phyloP scores from a whole-genome alignment of 1,284 basidiomycete species.

The Moesziomyces globuligerus region DNA sequence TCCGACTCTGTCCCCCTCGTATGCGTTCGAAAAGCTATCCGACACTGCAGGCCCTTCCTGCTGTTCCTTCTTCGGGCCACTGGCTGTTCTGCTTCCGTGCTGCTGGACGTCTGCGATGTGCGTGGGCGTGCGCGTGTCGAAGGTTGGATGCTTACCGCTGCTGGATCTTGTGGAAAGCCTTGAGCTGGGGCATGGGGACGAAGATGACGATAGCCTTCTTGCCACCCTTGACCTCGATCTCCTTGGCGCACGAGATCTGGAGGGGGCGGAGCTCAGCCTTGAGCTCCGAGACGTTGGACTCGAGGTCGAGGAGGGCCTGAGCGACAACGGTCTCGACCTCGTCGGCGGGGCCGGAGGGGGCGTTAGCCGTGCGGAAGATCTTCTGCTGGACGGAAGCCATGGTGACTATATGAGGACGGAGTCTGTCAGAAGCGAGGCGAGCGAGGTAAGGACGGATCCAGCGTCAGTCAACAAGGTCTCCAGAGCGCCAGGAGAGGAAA shows the following conservation, averaged over 20 bases:
- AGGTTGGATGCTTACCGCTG: constrained; percentile 78
- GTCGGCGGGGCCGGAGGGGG: constrained; percentile 85
- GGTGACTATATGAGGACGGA: constrained; percentile 45
- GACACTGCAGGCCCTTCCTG: too few species aligned
- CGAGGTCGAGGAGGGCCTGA: constrained; percentile 96
- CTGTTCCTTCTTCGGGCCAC: too few species aligned
- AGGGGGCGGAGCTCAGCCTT: constrained; percentile 93
- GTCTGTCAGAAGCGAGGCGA: constrained; percentile 12
- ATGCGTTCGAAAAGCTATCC: too few species aligned
- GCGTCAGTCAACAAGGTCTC: constrained; percentile 20
- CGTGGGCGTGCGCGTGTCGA: constrained; percentile 7
- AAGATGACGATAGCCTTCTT: constrained; percentile 99
- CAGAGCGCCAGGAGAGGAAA: too few species aligned
- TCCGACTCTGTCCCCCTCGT: too few species aligned
- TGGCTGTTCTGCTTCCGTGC: neutral
- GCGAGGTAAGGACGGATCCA: neutral
- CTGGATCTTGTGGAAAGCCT: constrained; percentile 99
- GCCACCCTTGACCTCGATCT: constrained; percentile 94
- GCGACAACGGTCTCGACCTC: constrained; percentile 93
- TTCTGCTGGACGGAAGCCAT: constrained; percentile 72
- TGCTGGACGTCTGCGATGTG: constrained; percentile 5
- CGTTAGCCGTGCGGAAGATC: constrained; percentile 93
- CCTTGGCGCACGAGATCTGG: constrained; percentile 96
- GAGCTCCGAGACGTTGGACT: constrained; percentile 97
- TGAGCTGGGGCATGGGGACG: constrained; percentile 95